Evolutionary conservation across 2,329 filamentous ascomycete genomes (phyloP).

Genomic region (Hymenoscyphus occultus): DNA sequence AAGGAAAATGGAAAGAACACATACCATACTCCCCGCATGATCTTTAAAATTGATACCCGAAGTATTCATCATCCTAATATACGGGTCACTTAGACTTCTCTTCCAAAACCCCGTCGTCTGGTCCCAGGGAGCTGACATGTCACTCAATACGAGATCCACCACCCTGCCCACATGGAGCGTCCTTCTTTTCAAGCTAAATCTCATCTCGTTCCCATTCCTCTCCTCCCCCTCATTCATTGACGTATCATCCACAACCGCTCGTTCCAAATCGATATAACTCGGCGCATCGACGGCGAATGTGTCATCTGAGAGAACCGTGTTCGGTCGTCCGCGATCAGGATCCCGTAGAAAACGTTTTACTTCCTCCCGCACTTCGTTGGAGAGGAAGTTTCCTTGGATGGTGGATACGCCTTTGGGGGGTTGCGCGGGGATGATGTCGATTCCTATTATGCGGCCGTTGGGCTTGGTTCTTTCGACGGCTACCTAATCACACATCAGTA

Average conservation of each 20-base stretch:
- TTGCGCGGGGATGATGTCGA: constrained; percentile 90
- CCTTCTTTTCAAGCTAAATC: neutral
- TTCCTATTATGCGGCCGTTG: constrained; percentile 76
- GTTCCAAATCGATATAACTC: constrained; percentile 67
- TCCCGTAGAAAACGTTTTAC: constrained; percentile 73
- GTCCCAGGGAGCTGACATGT: constrained; percentile 98
- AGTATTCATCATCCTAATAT: constrained; percentile 99
- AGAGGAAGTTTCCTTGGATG: constrained; percentile 92
- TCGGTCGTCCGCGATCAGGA: constrained; percentile 55
- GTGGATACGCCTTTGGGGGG: constrained; percentile 89
- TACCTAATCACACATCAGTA: constrained; percentile 52
- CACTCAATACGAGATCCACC: constrained; percentile 92
- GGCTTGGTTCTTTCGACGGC: constrained; percentile 76
- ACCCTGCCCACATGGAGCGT: constrained; percentile 45
- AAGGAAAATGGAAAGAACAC: constrained; percentile 33
- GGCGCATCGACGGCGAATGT: constrained; percentile 38
- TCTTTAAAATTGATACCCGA: constrained; percentile 84
- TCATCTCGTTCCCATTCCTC: constrained; percentile 35
- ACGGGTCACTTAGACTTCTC: constrained; percentile 91
- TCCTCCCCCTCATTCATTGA: constrained; percentile 14
- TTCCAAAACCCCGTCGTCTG: constrained; percentile 75
- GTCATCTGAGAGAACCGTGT: constrained; percentile 26
- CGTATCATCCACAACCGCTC: constrained; percentile 38
- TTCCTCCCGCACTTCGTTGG: constrained; percentile 67
- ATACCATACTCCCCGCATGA: constrained; percentile 91